phyloP scores from a whole-genome alignment of 1,139 yeast species.

The Debaryomyces coudertii region DNA sequence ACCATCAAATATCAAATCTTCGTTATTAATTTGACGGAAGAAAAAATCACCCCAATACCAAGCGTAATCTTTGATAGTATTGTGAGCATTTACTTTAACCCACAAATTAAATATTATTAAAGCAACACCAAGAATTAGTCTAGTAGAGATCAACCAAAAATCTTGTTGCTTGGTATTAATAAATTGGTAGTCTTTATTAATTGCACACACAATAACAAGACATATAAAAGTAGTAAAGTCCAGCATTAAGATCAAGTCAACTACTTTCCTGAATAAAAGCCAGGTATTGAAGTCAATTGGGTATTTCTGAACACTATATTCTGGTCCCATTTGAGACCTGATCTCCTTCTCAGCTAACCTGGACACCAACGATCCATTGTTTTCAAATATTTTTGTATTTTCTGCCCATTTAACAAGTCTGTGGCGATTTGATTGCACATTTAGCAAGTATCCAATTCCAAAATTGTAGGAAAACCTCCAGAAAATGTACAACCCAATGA shows the following conservation, averaged over 20 bases:
- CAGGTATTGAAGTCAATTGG: constrained; percentile 86
- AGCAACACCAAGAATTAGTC: constrained; percentile 46
- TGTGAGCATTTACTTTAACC: constrained; percentile 89
- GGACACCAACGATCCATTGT: constrained; percentile 38
- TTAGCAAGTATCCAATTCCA: constrained; percentile 75
- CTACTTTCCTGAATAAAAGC: constrained; percentile 78
- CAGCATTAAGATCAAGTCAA: constrained; percentile 82
- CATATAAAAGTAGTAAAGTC: constrained; percentile 80
- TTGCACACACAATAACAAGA: constrained; percentile 63
- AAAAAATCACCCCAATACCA: constrained; percentile 98
- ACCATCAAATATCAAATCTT: constrained; percentile 83
- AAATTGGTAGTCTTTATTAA: constrained; percentile 46
- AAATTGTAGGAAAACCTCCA: constrained; percentile 81
- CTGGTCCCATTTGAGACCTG: constrained; percentile 60
- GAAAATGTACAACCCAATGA: constrained; percentile 60
- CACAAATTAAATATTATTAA: constrained; percentile 75
- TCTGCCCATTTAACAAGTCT: constrained; percentile 60
- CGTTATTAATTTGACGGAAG: constrained; percentile 74
- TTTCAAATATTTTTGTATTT: constrained; percentile 49
- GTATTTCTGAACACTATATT: constrained; percentile 50
- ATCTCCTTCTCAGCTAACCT: constrained; percentile 48
- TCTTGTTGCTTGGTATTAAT: constrained; percentile 32
- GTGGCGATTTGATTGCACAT: constrained; percentile 66
- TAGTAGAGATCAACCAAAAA: constrained; percentile 36
- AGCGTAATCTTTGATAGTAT: constrained; percentile 87